Base-by-base conservation (phyloP, 179 eudicot species). In the Spergularia azorica region DNA sequence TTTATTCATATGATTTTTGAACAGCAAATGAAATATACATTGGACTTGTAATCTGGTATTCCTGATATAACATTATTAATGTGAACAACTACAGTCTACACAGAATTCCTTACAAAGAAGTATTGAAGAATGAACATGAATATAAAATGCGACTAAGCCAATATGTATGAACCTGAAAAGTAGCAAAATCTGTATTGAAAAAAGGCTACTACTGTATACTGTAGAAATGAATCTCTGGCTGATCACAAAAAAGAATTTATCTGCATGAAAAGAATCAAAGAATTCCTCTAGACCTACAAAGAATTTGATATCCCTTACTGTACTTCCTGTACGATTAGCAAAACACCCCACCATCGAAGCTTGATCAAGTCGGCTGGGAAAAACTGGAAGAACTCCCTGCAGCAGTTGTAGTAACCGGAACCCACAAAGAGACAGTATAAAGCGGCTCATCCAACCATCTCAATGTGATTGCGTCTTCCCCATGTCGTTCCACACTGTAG, bases 391-490 rank as follows among this genome's bases (percentile, higher is more conserved):
- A 89, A 77, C 86, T 80, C 75, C 86, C 92, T 12, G 84, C 90
- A 77, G 84, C 90, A 77, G 79, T 86, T 67, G 82, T 77, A 71
- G 81, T 90, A 61, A 52, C 71, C 8, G 90, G 85, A 16, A 71
- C 71, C 98, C 98, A 95, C 9, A 85, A 88, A 36, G 98, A 92
- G 59, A 94, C 90, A 1, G 93, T 90, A 79, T 88, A 92, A 26
- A 94, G 90, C 48, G 94, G 90, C 81, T 92, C 96, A 88, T 88
- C 97, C 62, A 85, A 64, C 98, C 98, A 95, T 32, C 78, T 89
- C 73, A 95, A 79, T 10, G 95, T 91, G 70, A 93, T 83, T 6
- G 39, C 86, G 16, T 73, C 74, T n/a, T 73, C 77, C 9, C 76
- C 85, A 73, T 82, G 83, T 87, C 69, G 87, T 52, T 84, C 90